These are phyloP conservation scores for Cyberlindnera euphorbiiphila DNA, from an alignment of 805 yeast genomes.

Conservation along the genomic window DNA sequence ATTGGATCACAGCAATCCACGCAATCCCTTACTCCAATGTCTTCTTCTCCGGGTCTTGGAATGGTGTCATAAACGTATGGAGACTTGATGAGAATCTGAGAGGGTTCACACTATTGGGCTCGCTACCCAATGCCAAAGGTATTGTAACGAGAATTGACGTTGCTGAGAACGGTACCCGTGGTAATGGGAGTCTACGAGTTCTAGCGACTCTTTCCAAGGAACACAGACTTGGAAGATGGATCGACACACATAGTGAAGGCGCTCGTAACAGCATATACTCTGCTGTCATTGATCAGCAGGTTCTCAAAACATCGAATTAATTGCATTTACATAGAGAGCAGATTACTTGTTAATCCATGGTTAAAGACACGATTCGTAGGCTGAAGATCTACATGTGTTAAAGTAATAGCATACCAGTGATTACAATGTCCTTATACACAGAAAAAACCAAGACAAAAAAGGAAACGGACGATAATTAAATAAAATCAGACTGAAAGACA, in stretches of 20 bases:
- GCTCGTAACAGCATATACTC: slow-evolving; percentile 73
- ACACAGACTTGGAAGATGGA: slow-evolving; percentile 88
- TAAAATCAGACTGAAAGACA: slow-evolving; percentile 4
- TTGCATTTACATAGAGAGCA: neutral
- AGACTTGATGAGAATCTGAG: slow-evolving; percentile 61
- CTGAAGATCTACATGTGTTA: too few species aligned
- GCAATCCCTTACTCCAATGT: slow-evolving; percentile 84
- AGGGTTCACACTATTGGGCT: slow-evolving; percentile 53
- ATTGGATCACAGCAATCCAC: slow-evolving; percentile 77
- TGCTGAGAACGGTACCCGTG: slow-evolving; percentile 49
- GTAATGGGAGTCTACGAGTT: slow-evolving; percentile 49
- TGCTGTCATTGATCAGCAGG: slow-evolving; percentile 41
- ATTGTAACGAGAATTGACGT: slow-evolving; percentile 61
- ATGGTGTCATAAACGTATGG: slow-evolving; percentile 79
- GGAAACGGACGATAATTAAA: neutral
- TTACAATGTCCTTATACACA: slow-evolving; percentile 9
- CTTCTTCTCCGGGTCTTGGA: slow-evolving; percentile 86
- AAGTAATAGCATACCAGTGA: too few species aligned
- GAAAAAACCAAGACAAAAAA: slow-evolving; percentile 6
- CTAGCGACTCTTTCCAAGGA: slow-evolving; percentile 76
- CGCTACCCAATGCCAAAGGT: slow-evolving; percentile 60
- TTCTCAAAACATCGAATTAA: slow-evolving; percentile 18
- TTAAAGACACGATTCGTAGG: too few species aligned
- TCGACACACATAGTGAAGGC: slow-evolving; percentile 47
- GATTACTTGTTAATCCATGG: too few species aligned